Conservation (phyloP, 2,329 filamentous ascomycete genomes). For the Fusarium continuum region DNA sequence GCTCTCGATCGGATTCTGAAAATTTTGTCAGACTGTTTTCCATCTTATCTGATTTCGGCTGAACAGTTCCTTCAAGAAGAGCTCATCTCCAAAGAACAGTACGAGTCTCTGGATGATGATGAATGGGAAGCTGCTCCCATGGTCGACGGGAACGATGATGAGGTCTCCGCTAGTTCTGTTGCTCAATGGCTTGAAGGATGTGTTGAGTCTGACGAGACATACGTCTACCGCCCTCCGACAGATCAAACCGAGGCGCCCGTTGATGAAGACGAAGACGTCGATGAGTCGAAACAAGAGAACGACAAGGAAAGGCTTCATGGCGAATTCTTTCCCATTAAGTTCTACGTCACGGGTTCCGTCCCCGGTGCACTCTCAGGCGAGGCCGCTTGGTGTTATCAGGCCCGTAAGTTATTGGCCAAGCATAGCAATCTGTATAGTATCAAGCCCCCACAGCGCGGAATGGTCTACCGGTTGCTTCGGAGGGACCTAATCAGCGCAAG, state of each 20-base stretch:
- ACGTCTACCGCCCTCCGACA: conserved; percentile 36
- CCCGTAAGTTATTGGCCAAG: conserved; percentile 12
- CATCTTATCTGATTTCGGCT: conserved; percentile 60
- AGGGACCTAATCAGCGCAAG: conserved; percentile 60
- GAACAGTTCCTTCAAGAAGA: conserved; percentile 61
- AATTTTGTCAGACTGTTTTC: conserved; percentile 44
- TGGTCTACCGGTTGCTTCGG: conserved; percentile 73
- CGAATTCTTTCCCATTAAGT: conserved; percentile 49
- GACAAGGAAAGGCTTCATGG: conserved; percentile 64
- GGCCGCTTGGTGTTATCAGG: conserved; percentile 23
- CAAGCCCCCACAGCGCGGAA: conserved; percentile 62
- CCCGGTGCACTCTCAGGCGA: conserved; percentile 5
- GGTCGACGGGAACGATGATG: neutral
- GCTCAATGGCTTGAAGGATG: conserved; percentile 28
- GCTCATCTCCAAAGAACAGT: conserved; percentile 71
- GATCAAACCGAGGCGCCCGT: conserved; percentile 14
- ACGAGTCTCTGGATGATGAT: conserved; percentile 56
- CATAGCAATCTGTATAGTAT: conserved; percentile 69
- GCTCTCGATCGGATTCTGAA: conserved; percentile 15
- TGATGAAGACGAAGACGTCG: neutral
- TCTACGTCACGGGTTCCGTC: conserved; percentile 29
- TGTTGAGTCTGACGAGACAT: conserved; percentile 31
- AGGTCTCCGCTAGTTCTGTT: conserved; percentile 8
- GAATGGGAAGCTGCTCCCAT: conserved; percentile 35
- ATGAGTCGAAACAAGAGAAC: conserved; percentile 22